Base-by-base conservation (phyloP, 345 rosid species). In the Microthlaspi erraticum region DNA sequence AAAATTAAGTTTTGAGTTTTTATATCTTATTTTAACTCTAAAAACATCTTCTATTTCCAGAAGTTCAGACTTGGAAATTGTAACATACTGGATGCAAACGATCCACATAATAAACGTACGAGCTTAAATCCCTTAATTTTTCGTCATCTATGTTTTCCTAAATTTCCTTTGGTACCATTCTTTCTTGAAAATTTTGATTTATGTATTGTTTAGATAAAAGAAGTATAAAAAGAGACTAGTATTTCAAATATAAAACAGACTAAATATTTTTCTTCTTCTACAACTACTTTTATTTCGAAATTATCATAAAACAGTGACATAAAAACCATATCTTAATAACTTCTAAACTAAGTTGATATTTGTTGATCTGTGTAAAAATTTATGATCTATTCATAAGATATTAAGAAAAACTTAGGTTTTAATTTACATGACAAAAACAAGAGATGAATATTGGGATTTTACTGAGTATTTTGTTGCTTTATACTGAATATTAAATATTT, bases 51-150 rank as follows among this genome's bases (percentile, higher is more conserved):
- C 17, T 64, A 0, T 57, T 73, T 73, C 4, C 66, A 73, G 67
- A 73, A 73, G 37, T 73, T 57, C 49, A 73, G 77, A 66, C 66
- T 73, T 58, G 77, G 77, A 19, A 58, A 50, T 31, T 73, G 72
- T 58, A 65, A 39, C 66, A 73, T 45, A 29, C 45, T 37, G 31
- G 53, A 58, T 10, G 60, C 16, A 41, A 32, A 5, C 10, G 45
- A 32, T 57, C 66, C 33, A 14, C 29, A 37, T 41, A 12, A 32
- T 48, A 66, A 43, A 50, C 66, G 77, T 73, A 66, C 3, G 77
- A 48, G 7, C 39, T 9, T 42, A 17, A 19, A 19, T 41, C 2
- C 58, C 48, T 43, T 52, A 71, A 48, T 2, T 26, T 29, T 39
- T 29, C 1, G 8, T 26, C 29, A 58, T 45, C 23, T 19, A 3